Base-by-base conservation (phyloP, 257 asterid genomes). In the Solanum chmielewskii region DNA sequence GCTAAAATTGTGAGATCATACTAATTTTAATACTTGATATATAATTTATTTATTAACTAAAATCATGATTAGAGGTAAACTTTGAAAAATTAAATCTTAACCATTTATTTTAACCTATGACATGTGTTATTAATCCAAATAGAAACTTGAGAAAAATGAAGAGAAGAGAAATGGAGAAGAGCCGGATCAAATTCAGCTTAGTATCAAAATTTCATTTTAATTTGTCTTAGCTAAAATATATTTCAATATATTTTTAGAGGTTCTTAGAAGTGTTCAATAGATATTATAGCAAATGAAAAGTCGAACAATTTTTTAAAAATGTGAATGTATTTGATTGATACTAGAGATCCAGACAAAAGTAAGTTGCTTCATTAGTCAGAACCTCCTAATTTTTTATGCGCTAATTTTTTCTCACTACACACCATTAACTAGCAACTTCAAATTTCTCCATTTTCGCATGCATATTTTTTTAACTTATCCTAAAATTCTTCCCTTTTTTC, bases 281-380 rank as follows among this genome's bases (percentile, higher is more conserved):
- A 13, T 71, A 71, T 2, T 15, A 31, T 35, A 9, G 13, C 1
- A 71, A 71, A 71, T 9, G 8, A 33, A 70, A 33, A 4, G 2
- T 31, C 3, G 3, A 29, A 15, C n/a, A 69, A 69, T 6, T 8
- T 4, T 9, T 18, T 3, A 33, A 35, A 9, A 9, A 69, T 16
- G 42, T 7, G 7, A 15, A 31, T 31, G 12, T 15, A 33, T 70
- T 16, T 15, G 25, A 16, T 7, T 20, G 25, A 59, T 25, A 7
- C 11, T 3, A 3, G 25, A 5, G 0, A 59, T 18, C 1, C 4
- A 59, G 23, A 59, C 5, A 16, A 52, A 1, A 52, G 0, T 18
- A 9, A 18, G n/a, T 52, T 52, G n/a, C 11, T 18, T 52, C n/a
- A 4, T 1, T 52, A 52, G n/a, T 18, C 20, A 18, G 2, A 3